A percentile compares a stretch with the other conserved stretches of the same genome.
These are phyloP conservation scores for Rhododendron ferrugineum DNA, from an alignment of 148 eudicot species.

Conservation along the genomic window DNA sequence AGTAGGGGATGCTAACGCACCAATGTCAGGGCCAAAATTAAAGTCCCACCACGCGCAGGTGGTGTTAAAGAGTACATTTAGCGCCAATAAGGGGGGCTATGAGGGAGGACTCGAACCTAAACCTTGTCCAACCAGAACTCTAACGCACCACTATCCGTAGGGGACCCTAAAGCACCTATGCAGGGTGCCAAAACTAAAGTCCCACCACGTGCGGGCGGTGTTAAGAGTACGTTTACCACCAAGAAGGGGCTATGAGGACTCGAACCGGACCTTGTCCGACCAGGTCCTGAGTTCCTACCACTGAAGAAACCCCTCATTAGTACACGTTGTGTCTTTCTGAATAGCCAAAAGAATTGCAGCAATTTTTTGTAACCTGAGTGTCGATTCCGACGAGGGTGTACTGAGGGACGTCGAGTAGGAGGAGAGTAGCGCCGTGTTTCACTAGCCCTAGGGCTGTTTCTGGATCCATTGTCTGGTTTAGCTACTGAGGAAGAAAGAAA, in stretches of 20 bases:
- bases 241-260: too few relatives aligned
- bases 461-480: conserved; percentile 45
- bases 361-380: conserved; percentile 51
- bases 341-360: not conserved
- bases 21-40: too few relatives aligned
- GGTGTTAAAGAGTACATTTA: not conserved
- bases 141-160: too few relatives aligned
- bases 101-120: too few relatives aligned
- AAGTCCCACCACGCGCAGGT: not conserved
- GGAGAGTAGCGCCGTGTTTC: conserved; percentile 64
- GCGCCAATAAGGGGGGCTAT: not conserved
- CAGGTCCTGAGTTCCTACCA: too few relatives aligned
- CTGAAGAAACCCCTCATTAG: too few relatives aligned
- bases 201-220: too few relatives aligned
- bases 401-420: conserved; percentile 80
- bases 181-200: too few relatives aligned
- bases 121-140: not conserved
- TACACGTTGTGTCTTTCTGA: not conserved
- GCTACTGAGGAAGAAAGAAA: not conserved
- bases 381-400: conserved; percentile 78
- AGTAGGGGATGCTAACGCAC: too few relatives aligned
- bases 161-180: too few relatives aligned
- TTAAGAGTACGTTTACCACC: too few relatives aligned
- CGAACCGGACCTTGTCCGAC: too few relatives aligned
- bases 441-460: conserved; percentile 61